Conservation (phyloP, 768 basidiomycete species). For the Suillus sp. region DNA sequence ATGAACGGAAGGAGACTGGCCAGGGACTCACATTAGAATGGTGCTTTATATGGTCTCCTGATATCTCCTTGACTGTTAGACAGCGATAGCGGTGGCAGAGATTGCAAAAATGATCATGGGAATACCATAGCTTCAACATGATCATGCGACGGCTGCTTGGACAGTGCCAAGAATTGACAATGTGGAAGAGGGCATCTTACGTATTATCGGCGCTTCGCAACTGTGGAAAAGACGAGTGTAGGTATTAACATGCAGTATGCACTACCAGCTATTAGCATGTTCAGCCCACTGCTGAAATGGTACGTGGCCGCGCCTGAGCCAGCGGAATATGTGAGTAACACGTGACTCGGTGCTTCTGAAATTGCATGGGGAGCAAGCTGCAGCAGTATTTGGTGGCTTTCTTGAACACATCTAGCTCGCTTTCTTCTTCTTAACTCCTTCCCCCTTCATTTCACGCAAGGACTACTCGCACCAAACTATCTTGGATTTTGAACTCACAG, state of each 20-base stretch:
- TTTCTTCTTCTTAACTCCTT: not conserved
- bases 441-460: not conserved
- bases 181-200: not conserved
- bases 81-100: not conserved
- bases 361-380: not conserved
- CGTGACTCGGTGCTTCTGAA: not conserved
- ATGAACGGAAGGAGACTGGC: not conserved
- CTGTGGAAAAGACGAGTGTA: not conserved
- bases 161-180: not conserved
- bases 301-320: not conserved
- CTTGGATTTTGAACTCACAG: not conserved
- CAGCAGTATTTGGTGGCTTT: not conserved
- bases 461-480: not conserved
- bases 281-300: not conserved
- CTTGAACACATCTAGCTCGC: not conserved
- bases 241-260: not conserved
- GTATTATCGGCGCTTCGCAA: not conserved
- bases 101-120: slow-evolving; percentile 5
- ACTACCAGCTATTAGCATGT: not conserved
- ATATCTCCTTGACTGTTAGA: not conserved
- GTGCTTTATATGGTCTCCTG: slow-evolving; percentile 37
- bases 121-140: not conserved
- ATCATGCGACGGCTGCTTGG: not conserved
- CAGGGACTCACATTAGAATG: slow-evolving; percentile 18
- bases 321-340: not conserved